These are phyloP conservation scores for Silene conica DNA, from an alignment of 148 eudicot species.

Conservation along the genomic window DNA sequence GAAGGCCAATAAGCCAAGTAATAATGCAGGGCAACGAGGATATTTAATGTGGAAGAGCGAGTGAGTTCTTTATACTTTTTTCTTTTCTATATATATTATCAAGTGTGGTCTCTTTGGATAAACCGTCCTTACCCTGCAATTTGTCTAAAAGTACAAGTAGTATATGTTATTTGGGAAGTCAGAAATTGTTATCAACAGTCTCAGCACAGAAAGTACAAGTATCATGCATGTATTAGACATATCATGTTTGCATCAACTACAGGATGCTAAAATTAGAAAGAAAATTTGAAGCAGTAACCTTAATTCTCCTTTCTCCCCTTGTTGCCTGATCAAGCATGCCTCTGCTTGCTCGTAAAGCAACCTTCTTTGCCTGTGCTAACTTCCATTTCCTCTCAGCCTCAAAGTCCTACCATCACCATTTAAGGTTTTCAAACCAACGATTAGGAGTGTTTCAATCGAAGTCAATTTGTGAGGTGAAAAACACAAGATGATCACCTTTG, in stretches of 20 bases:
- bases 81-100: too few relatives aligned
- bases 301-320: conserved; percentile 81
- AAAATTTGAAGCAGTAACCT: conserved; percentile 42
- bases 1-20: neutral
- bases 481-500: conserved; percentile 55
- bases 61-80: neutral
- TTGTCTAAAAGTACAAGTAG: neutral
- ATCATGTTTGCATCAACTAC: neutral
- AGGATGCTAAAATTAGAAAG: neutral
- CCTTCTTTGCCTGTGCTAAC: conserved; percentile 88
- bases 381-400: conserved; percentile 99
- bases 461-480: neutral
- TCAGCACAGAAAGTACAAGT: neutral
- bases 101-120: neutral
- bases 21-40: neutral
- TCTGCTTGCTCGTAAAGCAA: conserved; percentile 94
- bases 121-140: neutral
- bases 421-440: conserved; percentile 11
- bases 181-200: neutral
- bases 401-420: conserved; percentile 63
- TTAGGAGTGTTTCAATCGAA: neutral
- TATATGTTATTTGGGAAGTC: neutral
- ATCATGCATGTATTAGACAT: neutral
- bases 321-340: conserved; percentile 93
- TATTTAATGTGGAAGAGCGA: neutral